Evolutionary conservation across 345 rosid species (phyloP).

Genomic region (Syzygium aromaticum): DNA sequence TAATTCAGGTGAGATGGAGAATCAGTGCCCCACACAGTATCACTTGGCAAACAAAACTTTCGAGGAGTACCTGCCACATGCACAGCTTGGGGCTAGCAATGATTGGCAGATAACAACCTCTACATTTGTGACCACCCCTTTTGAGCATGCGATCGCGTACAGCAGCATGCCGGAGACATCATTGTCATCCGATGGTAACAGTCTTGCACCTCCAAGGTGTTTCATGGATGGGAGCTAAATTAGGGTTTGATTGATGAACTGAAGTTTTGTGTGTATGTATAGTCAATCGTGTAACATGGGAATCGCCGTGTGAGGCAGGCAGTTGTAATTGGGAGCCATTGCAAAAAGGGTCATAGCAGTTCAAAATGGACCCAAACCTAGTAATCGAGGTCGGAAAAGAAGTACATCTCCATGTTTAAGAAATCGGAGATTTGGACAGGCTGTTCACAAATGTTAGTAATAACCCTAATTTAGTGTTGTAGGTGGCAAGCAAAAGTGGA

Average conservation of each 20-base stretch:
- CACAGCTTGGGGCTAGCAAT: background rate
- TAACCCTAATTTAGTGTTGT: background rate
- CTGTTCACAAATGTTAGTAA: constrained; percentile 7
- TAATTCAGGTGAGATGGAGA: constrained; percentile 27
- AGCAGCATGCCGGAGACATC: constrained; percentile 26
- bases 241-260: background rate
- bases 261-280: background rate
- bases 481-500: background rate
- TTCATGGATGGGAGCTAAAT: constrained; percentile 9
- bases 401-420: constrained; percentile 29
- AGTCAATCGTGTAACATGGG: background rate
- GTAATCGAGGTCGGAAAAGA: constrained; percentile 45
- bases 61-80: background rate
- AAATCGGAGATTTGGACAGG: constrained; percentile 36
- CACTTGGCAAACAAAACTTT: background rate
- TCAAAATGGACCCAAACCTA: constrained; percentile 53
- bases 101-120: constrained; percentile 16
- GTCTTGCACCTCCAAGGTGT: constrained; percentile 19
- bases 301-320: background rate
- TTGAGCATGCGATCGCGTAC: constrained; percentile 11
- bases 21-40: constrained; percentile 22
- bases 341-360: constrained; percentile 83
- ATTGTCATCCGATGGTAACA: constrained; percentile 21
- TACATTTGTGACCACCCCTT: background rate
- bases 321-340: constrained; percentile 11